These are phyloP conservation scores for Plasmodium gonderi DNA, from an alignment of 169 alveolate genomes.

Conservation along the genomic window DNA sequence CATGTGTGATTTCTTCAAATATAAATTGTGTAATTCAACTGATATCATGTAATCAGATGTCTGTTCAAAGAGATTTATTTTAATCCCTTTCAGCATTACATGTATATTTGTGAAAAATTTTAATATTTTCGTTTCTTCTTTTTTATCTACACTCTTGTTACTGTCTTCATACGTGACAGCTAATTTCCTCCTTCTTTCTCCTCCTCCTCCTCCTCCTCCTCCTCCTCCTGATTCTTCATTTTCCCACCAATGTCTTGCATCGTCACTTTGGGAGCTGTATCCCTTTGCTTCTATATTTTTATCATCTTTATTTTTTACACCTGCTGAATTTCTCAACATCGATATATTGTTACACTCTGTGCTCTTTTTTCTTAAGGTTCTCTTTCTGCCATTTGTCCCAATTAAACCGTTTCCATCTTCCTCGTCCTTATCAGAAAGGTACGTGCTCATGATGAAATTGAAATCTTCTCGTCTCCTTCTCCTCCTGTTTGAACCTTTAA, in stretches of 20 bases:
- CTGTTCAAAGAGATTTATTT: slow-evolving; percentile 15
- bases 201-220: not conserved
- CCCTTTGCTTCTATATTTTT: too few species aligned
- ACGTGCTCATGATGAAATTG: slow-evolving; percentile 23
- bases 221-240: too few species aligned
- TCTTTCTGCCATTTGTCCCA: too few species aligned
- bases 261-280: too few species aligned
- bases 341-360: too few species aligned
- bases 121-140: not conserved
- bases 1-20: slow-evolving; percentile 26
- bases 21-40: slow-evolving; percentile 8
- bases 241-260: too few species aligned
- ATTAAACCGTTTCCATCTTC: too few species aligned
- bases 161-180: too few species aligned
- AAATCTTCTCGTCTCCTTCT: slow-evolving; percentile 31
- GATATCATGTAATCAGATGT: slow-evolving; percentile 33
- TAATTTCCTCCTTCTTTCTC: not conserved
- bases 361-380: too few species aligned
- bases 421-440: slow-evolving; percentile 13
- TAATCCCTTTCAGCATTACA: slow-evolving; percentile 11
- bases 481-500: not conserved
- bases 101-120: slow-evolving; percentile 24
- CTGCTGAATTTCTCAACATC: too few species aligned
- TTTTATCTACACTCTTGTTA: not conserved
- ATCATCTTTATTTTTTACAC: too few species aligned